A percentile compares a stretch with the other conserved stretches of the same genome.
Evolutionary conservation across 371 early-diverging fungal species (phyloP).

Genomic region (Rhizopus microsporus): DNA sequence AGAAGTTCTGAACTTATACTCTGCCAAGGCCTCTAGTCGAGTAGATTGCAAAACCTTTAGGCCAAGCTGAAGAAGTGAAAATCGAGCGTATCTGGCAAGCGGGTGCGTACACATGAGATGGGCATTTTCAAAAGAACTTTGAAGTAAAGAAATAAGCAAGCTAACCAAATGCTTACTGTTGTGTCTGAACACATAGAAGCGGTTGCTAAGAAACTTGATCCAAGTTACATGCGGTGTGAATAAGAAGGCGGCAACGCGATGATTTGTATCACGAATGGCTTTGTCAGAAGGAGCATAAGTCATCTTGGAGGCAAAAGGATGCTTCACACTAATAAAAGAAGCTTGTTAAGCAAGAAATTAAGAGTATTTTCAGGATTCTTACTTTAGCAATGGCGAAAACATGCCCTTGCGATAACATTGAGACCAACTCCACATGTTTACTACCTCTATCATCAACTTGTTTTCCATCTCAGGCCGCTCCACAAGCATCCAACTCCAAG

Average conservation of each 20-base stretch:
- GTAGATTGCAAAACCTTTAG: conserved; percentile 74
- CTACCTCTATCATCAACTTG: conserved; percentile 83
- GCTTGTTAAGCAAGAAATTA: neutral
- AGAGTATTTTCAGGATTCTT: neutral
- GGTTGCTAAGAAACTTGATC: conserved; percentile 82
- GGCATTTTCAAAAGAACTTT: conserved; percentile 70
- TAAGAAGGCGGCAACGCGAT: conserved; percentile 60
- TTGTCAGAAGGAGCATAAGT: conserved; percentile 90
- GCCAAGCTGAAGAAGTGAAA: conserved; percentile 75
- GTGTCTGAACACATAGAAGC: conserved; percentile 83
- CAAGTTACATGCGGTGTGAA: conserved; percentile 81
- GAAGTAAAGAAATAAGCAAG: conserved; percentile 73
- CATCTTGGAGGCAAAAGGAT: conserved; percentile 92
- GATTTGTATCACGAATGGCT: conserved; percentile 65
- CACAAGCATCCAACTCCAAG: conserved; percentile 89
- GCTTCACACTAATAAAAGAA: conserved; percentile 39
- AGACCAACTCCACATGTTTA: conserved; percentile 84
- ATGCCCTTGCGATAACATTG: conserved; percentile 77
- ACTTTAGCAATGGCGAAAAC: conserved; percentile 63
- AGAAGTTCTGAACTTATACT: conserved; percentile 62
- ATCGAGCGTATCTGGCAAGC: conserved; percentile 77
- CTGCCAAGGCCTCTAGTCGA: conserved; percentile 68
- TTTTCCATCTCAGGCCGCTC: conserved; percentile 75
- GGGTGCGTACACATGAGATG: conserved; percentile 70
- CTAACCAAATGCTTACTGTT: conserved; percentile 74